Percentiles rank a stretch among this genome's conserved stretches.
Evolutionary conservation across 2,329 filamentous ascomycete genomes (phyloP).

Genomic region (Xenosphaeropsis pyriputrescens): DNA sequence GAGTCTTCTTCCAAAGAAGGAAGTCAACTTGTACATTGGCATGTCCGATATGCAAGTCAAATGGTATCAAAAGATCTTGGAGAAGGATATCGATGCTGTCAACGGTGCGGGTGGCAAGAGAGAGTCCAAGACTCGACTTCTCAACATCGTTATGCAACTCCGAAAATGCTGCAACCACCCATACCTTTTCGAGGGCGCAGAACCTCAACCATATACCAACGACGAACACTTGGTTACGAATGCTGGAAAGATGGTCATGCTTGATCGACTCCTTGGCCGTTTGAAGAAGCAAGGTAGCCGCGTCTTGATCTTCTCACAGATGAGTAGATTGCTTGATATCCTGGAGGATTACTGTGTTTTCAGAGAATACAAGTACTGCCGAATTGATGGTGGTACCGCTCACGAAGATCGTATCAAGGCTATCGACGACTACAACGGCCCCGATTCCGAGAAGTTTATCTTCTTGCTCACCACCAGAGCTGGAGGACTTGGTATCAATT

Average conservation of each 20-base stretch:
- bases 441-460: conserved; percentile 88
- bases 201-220: conserved; percentile 94
- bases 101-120: conserved; percentile 93
- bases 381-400: conserved; percentile 91
- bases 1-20: conserved; percentile 92
- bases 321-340: conserved; percentile 94
- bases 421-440: conserved; percentile 97
- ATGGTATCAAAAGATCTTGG: conserved; percentile 98
- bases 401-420: conserved; percentile 96
- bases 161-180: conserved; percentile 98
- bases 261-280: conserved; percentile 78
- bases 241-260: conserved; percentile 91
- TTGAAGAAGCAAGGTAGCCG: conserved; percentile 79
- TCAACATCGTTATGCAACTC: conserved; percentile 99
- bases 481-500: conserved; percentile 90
- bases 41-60: conserved; percentile 99
- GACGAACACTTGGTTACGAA: conserved; percentile 93
- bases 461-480: conserved; percentile 92
- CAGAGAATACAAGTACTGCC: conserved; percentile 86
- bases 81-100: conserved; percentile 97
- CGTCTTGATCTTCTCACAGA: conserved; percentile 98
- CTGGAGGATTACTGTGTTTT: conserved; percentile 98
- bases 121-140: conserved; percentile 88
- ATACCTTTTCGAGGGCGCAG: conserved; percentile 93
- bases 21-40: conserved; percentile 90